Evolutionary conservation across 805 yeast genomes (phyloP).

Genomic region (Teunomyces gatunensis): DNA sequence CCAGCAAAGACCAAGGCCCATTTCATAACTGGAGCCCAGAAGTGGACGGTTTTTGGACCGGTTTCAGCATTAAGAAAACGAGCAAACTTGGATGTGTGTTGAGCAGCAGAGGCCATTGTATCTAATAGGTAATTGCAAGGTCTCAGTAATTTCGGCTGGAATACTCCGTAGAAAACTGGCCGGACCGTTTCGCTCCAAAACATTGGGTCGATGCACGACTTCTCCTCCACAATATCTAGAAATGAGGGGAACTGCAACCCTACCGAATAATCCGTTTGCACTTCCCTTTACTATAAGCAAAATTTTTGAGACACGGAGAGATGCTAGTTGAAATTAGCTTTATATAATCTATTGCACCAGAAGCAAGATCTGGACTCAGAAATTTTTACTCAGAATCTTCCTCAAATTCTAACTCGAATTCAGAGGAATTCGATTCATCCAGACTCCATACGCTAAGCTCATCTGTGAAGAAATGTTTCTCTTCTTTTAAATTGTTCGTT

Average conservation of each 20-base stretch:
- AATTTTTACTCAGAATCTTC: background rate
- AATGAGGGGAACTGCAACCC: background rate
- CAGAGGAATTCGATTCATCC: background rate
- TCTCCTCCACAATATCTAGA: constrained; percentile 1
- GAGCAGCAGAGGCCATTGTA: constrained; percentile 27
- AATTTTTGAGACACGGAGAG: background rate
- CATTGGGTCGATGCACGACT: background rate
- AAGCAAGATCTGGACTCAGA: background rate
- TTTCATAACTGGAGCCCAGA: constrained; percentile 72
- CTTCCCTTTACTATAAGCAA: background rate
- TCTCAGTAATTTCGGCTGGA: background rate
- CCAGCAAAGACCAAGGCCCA: constrained; percentile 96
- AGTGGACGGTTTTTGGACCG: constrained; percentile 96
- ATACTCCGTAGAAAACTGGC: background rate
- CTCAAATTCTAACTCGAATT: background rate
- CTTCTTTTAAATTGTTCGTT: background rate
- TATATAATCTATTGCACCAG: background rate
- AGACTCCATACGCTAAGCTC: background rate
- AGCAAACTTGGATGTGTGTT: constrained; percentile 53
- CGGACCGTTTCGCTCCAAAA: constrained; percentile 2
- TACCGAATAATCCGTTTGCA: background rate
- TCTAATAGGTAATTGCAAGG: background rate
- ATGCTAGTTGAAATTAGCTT: too few relatives aligned
- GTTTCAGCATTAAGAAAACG: constrained; percentile 82
- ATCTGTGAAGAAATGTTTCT: background rate